A percentile compares a stretch with the other conserved stretches of the same genome.
Evolutionary conservation across 2,329 filamentous ascomycete species (phyloP).

Genomic region (Alternaria gaisen): DNA sequence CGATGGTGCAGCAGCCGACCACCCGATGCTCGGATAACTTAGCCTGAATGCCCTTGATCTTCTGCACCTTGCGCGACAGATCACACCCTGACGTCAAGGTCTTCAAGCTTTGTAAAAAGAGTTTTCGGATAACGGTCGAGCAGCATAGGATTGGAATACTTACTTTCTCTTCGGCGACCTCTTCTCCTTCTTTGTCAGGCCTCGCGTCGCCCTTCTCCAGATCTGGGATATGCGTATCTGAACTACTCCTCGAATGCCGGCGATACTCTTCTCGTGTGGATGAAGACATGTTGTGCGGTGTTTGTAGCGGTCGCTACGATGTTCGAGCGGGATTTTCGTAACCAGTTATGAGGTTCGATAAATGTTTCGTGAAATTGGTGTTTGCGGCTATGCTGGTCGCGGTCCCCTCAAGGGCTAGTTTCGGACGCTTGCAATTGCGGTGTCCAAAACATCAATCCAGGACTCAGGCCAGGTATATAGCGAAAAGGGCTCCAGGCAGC

Average conservation of each 20-base stretch:
- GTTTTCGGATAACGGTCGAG: neutral
- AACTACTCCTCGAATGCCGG: slow-evolving; percentile 34
- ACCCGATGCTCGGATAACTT: neutral
- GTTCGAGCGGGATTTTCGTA: neutral
- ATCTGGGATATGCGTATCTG: slow-evolving; percentile 27
- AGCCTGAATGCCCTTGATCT: neutral
- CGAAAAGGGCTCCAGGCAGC: neutral
- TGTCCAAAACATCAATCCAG: neutral
- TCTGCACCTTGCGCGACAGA: neutral
- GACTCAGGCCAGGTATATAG: slow-evolving; percentile 4
- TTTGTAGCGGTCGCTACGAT: neutral
- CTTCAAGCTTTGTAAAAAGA: neutral
- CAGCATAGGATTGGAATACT: neutral
- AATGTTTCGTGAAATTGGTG: neutral
- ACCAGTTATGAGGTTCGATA: neutral
- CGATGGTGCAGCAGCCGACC: neutral
- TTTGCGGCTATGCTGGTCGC: neutral
- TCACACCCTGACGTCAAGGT: neutral
- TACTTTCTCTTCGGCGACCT: slow-evolving; percentile 13
- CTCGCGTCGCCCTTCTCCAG: slow-evolving; percentile 27
- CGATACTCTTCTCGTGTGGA: slow-evolving; percentile 25
- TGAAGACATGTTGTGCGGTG: slow-evolving; percentile 23
- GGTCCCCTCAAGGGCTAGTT: neutral
- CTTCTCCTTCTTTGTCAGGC: slow-evolving; percentile 19
- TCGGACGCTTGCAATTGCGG: neutral